Conservation (phyloP, 345 rosid genomes). For the Rubroshorea leprosula region DNA sequence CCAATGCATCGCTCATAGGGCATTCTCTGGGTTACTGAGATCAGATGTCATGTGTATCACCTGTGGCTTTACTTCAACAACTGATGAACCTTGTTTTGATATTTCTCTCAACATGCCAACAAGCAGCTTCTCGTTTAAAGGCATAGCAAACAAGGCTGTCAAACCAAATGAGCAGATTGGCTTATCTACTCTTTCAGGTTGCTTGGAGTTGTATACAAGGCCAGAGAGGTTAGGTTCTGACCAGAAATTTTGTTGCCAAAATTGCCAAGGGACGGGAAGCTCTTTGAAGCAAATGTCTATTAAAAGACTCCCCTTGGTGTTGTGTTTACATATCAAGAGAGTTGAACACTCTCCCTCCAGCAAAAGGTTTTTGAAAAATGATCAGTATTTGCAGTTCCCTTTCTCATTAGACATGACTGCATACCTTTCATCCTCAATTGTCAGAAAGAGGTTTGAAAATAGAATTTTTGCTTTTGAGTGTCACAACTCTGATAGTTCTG, state of each 20-base stretch:
- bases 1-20: slow-evolving; percentile 78
- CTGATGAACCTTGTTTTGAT: slow-evolving; percentile 85
- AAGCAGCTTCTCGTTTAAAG: slow-evolving; percentile 24
- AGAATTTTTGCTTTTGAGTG: slow-evolving; percentile 55
- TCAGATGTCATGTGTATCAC: slow-evolving; percentile 84
- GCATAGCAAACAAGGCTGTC: slow-evolving; percentile 26
- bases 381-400: slow-evolving; percentile 79
- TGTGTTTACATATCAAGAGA: slow-evolving; percentile 85
- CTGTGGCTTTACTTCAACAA: slow-evolving; percentile 88
- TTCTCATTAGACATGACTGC: slow-evolving; percentile 75
- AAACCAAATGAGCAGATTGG: slow-evolving; percentile 29
- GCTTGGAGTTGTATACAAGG: slow-evolving; percentile 76
- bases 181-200: slow-evolving; percentile 62
- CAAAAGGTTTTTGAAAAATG: slow-evolving; percentile 65
- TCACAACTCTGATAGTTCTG: slow-evolving; percentile 46
- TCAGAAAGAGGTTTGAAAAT: slow-evolving; percentile 68
- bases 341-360: slow-evolving; percentile 68
- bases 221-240: slow-evolving; percentile 81
- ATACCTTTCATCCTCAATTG: slow-evolving; percentile 68
- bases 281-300: slow-evolving; percentile 88
- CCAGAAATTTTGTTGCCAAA: slow-evolving; percentile 81
- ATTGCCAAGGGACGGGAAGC: slow-evolving; percentile 70
- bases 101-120: slow-evolving; percentile 79
- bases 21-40: slow-evolving; percentile 82
- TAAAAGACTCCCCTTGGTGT: slow-evolving; percentile 74